A percentile compares a stretch with the other conserved stretches of the same genome.
These are phyloP conservation scores for Lotmaria passim DNA, from an alignment of 208 protist genomes.

Conservation along the genomic window DNA sequence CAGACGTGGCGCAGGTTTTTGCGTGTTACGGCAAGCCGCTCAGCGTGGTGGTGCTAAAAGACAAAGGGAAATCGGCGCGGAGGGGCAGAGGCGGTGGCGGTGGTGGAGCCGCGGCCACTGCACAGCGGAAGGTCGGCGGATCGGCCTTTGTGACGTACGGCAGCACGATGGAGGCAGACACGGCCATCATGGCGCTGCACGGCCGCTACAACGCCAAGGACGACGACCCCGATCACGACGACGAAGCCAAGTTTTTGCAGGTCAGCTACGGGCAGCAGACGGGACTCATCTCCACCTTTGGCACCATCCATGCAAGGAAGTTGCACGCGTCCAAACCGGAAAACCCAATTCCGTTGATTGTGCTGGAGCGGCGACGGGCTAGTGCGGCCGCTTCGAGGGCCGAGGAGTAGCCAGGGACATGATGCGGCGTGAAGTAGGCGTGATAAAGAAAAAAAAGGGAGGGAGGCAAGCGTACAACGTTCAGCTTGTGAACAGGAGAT, in stretches of 20 bases:
- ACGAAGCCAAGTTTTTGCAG: slow-evolving; percentile 55
- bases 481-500: too few relatives aligned
- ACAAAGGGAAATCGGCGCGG: slow-evolving; percentile 24
- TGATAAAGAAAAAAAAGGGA: neutral
- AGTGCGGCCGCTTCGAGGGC: neutral
- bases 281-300: slow-evolving; percentile 59
- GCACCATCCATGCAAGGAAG: slow-evolving; percentile 41
- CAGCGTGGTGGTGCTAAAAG: slow-evolving; percentile 69
- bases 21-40: slow-evolving; percentile 74
- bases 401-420: neutral
- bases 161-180: slow-evolving; percentile 71
- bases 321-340: slow-evolving; percentile 51
- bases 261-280: slow-evolving; percentile 65
- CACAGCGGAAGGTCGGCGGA: slow-evolving; percentile 45
- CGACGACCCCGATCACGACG: slow-evolving; percentile 33
- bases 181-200: slow-evolving; percentile 69
- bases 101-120: neutral
- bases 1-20: slow-evolving; percentile 64
- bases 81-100: neutral
- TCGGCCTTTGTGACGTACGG: slow-evolving; percentile 76
- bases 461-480: too few relatives aligned
- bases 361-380: slow-evolving; percentile 1
- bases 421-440: neutral
- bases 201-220: slow-evolving; percentile 62
- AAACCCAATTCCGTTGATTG: slow-evolving; percentile 51